Base-by-base conservation (phyloP, 2,329 filamentous ascomycete genomes). In the Lasiodiplodia citricola region DNA sequence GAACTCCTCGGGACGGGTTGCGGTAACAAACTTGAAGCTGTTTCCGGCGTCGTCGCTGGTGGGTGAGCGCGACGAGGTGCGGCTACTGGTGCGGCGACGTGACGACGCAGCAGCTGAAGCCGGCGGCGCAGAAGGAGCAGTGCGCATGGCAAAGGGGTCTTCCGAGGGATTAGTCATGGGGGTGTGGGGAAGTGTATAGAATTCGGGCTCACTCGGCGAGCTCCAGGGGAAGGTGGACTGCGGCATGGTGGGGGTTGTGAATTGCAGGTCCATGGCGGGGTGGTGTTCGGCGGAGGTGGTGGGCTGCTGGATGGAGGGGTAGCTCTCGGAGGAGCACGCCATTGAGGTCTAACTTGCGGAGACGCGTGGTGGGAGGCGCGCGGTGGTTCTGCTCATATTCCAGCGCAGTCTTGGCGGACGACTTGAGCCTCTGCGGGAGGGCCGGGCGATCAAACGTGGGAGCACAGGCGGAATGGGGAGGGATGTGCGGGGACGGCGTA, bases 21-120 rank as follows among this genome's bases (percentile, higher is more conserved):
- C 75, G 35, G 76, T 79, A 69, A 81, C 77, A 68, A 77, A 81
- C 3, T 71, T 70, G 47, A 79, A 70, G 41, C 54, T 68, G 68
- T 70, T 68, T 68, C 54, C 64, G 50, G 50, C 31, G 35, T 66
- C 63, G 18, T 68, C 57, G 38, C 35, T 31, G 18, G 54, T 51
- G 11, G 67, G 62, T 51, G 67, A 69, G 38, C 44, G 60, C 11
- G 58, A 66, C 38, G 58, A 65, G 51, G 50, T 52, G 51, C 57
- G 57, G 57, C 57, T 68, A 14, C 57, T 64, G 18, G 37, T 28
- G 55, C 47, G 47, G 31, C 52, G 58, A 23, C 25, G 52, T 10
- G 54, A 13, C n/a, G 44, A 23, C 55, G 35, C 3, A 13, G 55
- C 35, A 13, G 55, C 8, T 16, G 55, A 31, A 52, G 68, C 51